These are phyloP conservation scores for Annulohypoxylon moriforme DNA, from an alignment of 495 filamentous ascomycete species.

Conservation along the genomic window DNA sequence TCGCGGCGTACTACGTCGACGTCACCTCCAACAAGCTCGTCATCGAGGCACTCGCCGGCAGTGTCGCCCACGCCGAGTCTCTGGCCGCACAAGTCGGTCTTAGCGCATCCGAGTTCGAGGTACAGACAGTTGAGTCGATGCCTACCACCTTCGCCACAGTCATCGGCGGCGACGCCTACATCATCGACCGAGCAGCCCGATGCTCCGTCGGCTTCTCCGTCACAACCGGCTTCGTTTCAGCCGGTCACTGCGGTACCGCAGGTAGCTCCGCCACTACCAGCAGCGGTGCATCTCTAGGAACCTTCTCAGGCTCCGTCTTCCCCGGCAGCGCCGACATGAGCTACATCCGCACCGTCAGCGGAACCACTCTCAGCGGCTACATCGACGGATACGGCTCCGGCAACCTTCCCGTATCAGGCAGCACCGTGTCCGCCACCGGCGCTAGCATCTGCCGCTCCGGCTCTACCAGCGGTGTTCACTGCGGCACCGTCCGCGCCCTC, in stretches of 20 bases:
- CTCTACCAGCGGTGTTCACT: constrained; percentile 45
- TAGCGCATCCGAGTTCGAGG: constrained; percentile 42
- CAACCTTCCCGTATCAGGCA: constrained; percentile 40
- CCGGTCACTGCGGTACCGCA: constrained; percentile 44
- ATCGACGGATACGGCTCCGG: constrained; percentile 42
- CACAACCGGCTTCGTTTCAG: constrained; percentile 45
- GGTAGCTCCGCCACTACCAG: constrained; percentile 39
- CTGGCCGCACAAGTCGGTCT: constrained; percentile 43
- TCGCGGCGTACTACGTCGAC: constrained; percentile 46
- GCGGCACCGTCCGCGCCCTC: constrained; percentile 38
- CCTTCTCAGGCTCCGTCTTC: constrained; percentile 44
- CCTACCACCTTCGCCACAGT: constrained; percentile 42
- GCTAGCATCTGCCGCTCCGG: constrained; percentile 45
- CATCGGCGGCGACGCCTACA: constrained; percentile 41
- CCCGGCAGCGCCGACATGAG: constrained; percentile 46
- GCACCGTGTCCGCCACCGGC: constrained; percentile 40
- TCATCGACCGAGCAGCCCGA: constrained; percentile 31
- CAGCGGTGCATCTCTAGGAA: constrained; percentile 41
- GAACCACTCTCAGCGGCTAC: constrained; percentile 38
- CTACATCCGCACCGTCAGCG: constrained; percentile 42
- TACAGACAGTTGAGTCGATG: constrained; percentile 37
- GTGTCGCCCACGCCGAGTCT: constrained; percentile 42
- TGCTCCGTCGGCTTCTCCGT: constrained; percentile 46
- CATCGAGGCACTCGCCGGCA: constrained; percentile 40
- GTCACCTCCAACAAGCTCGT: constrained; percentile 45